Conservation (phyloP, 768 basidiomycete species). For the Kwoniella sp. region DNA sequence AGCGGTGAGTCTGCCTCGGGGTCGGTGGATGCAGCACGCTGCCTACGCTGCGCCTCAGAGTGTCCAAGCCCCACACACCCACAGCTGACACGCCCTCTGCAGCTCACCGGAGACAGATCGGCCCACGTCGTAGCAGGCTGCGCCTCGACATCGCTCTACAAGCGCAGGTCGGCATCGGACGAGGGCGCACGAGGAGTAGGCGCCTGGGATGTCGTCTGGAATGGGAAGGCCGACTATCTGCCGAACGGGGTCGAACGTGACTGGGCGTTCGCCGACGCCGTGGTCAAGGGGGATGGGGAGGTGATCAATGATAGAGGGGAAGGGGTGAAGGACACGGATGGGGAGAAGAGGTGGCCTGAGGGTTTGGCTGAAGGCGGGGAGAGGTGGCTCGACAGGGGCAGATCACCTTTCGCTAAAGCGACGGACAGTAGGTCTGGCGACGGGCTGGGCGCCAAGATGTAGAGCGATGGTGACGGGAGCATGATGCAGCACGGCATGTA, state of each 20-base stretch:
- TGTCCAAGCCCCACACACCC: too few relatives aligned
- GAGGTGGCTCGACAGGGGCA: slow-evolving; percentile 32
- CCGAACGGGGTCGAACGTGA: slow-evolving; percentile 48
- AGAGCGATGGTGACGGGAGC: too few relatives aligned
- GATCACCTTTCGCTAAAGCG: slow-evolving; percentile 16
- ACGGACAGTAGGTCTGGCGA: neutral
- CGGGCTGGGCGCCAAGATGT: neutral
- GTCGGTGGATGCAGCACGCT: too few relatives aligned
- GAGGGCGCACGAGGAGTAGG: slow-evolving; percentile 30
- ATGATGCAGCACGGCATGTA: too few relatives aligned
- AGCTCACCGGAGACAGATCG: slow-evolving; percentile 45
- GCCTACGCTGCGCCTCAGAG: too few relatives aligned
- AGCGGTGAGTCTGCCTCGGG: slow-evolving; percentile 33
- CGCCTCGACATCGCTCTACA: slow-evolving; percentile 40
- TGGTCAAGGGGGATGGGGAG: slow-evolving; percentile 39
- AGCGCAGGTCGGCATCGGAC: slow-evolving; percentile 19
- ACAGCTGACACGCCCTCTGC: neutral
- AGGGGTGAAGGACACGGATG: slow-evolving; percentile 19
- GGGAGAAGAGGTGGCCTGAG: slow-evolving; percentile 30
- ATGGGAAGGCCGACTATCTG: slow-evolving; percentile 47
- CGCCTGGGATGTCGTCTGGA: slow-evolving; percentile 43
- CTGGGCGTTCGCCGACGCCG: slow-evolving; percentile 47
- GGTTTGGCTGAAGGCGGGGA: slow-evolving; percentile 43
- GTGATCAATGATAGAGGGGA: slow-evolving; percentile 49
- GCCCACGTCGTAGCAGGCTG: slow-evolving; percentile 46